Percentiles rank a stretch among this genome's conserved stretches.
These are phyloP conservation scores for Ophiostoma populinum DNA, from an alignment of 2,329 filamentous ascomycete genomes.

Conservation along the genomic window DNA sequence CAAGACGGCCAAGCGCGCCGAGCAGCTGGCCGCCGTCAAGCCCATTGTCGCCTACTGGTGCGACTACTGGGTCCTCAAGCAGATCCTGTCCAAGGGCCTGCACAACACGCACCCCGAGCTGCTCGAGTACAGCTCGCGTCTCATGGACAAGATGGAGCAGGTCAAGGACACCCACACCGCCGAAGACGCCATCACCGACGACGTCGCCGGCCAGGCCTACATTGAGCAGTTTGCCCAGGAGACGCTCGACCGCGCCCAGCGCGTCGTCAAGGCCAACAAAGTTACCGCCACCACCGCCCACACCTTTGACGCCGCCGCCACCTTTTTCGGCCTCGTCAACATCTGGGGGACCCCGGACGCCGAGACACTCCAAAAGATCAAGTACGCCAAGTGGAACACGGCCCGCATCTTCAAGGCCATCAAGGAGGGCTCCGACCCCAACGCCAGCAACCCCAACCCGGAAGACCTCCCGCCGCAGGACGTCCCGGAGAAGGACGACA, in stretches of 20 bases:
- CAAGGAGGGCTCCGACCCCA: conserved; percentile 81
- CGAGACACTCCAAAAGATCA: conserved; percentile 73
- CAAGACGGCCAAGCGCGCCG: conserved; percentile 67
- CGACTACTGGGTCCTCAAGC: conserved; percentile 84
- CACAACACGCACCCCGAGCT: conserved; percentile 66
- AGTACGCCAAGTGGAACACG: conserved; percentile 93
- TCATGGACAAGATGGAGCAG: conserved; percentile 83
- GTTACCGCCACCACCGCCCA: conserved; percentile 81
- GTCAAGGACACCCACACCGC: conserved; percentile 55
- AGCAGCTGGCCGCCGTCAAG: conserved; percentile 68
- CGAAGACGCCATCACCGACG: conserved; percentile 74
- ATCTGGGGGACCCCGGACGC: conserved; percentile 65
- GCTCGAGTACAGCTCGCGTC: conserved; percentile 57
- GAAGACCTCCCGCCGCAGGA: conserved; percentile 39
- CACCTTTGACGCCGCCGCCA: conserved; percentile 82
- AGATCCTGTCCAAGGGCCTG: conserved; percentile 66
- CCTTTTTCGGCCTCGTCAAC: conserved; percentile 74
- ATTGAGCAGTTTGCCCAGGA: conserved; percentile 88
- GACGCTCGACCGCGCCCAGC: conserved; percentile 70
- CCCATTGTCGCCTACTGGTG: conserved; percentile 93
- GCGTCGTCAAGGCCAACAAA: conserved; percentile 64
- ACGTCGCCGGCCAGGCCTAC: conserved; percentile 73
- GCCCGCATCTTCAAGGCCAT: conserved; percentile 79
- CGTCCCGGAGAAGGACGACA: conserved; percentile 22
- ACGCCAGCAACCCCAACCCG: conserved; percentile 65